Evolutionary conservation across 169 alveolate genomes (phyloP).

Genomic region (Plasmodium ovale): DNA sequence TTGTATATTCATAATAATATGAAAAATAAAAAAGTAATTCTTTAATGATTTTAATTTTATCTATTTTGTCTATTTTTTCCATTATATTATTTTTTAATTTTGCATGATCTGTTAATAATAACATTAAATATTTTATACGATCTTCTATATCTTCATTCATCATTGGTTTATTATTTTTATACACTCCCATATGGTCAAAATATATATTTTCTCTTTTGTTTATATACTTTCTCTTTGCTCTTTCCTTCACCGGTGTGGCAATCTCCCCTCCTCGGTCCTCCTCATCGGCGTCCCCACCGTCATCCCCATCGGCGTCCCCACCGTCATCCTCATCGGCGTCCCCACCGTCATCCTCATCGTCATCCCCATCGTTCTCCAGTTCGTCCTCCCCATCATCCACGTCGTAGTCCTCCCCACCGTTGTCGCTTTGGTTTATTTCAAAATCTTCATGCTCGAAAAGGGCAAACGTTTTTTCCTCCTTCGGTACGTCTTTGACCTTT

Average conservation of each 20-base stretch:
- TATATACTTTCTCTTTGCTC: conserved; percentile 21
- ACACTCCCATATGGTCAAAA: conserved; percentile 41
- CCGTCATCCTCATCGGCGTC: conserved; percentile 68
- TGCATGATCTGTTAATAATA: conserved; percentile 14
- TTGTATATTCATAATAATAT: conserved; percentile 92
- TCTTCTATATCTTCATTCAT: conserved; percentile 67
- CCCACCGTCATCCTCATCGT: conserved; percentile 55
- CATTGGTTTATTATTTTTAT: conserved; percentile 45
- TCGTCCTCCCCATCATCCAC: neutral
- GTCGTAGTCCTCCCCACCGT: neutral
- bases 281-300: conserved; percentile 49
- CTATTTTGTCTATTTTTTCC: conserved; percentile 8
- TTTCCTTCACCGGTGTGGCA: conserved; percentile 71
- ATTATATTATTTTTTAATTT: conserved; percentile 3
- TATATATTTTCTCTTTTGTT: conserved; percentile 28
- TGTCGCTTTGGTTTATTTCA: neutral
- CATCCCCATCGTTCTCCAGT: too few species aligned
- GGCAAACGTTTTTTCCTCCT: conserved; percentile 31
- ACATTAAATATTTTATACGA: conserved; percentile 62
- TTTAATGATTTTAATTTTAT: conserved; percentile 37
- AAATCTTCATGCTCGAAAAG: conserved; percentile 14
- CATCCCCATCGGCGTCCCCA: conserved; percentile 42
- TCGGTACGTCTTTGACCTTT: too few species aligned
- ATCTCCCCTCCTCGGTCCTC: conserved; percentile 77
- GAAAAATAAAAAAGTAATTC: conserved; percentile 50